phyloP scores from a whole-genome alignment of 805 yeast species.

The Phaffomyces antillensis region DNA sequence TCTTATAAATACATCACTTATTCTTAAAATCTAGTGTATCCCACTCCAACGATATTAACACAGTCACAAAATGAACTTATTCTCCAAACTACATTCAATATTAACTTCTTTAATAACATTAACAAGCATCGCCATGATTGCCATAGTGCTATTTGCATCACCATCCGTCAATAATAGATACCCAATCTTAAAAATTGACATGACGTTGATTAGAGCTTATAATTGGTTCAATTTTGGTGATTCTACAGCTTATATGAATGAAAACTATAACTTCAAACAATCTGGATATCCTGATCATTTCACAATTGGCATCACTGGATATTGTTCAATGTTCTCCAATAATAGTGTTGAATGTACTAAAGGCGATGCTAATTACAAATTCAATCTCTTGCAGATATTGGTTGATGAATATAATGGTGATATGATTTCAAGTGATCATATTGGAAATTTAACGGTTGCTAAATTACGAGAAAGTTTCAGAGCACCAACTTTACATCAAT shows the following conservation, averaged over 20 bases:
- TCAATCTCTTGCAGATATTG: slow-evolving; percentile 2
- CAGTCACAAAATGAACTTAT: slow-evolving; percentile 2
- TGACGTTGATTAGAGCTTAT: too few relatives aligned
- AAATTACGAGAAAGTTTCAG: neutral
- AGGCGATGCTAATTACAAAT: neutral
- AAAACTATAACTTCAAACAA: neutral
- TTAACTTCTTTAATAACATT: too few relatives aligned
- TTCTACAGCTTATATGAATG: neutral
- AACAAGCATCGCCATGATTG: neutral
- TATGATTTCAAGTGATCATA: neutral
- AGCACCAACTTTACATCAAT: neutral
- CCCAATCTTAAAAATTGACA: neutral
- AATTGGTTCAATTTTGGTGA: neutral
- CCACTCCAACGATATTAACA: too few relatives aligned
- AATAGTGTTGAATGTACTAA: neutral
- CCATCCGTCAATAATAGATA: neutral
- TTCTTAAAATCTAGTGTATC: too few relatives aligned
- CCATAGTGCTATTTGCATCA: neutral
- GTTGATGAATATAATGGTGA: neutral
- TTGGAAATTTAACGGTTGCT: neutral
- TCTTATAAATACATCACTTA: too few relatives aligned
- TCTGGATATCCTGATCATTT: slow-evolving; percentile 3
- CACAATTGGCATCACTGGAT: neutral
- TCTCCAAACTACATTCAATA: neutral
- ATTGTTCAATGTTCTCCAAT: neutral